Percentiles rank a stretch among this genome's conserved stretches.
These are phyloP conservation scores for Cynara cardunculus DNA, from an alignment of 129 eudicot species.

Conservation along the genomic window DNA sequence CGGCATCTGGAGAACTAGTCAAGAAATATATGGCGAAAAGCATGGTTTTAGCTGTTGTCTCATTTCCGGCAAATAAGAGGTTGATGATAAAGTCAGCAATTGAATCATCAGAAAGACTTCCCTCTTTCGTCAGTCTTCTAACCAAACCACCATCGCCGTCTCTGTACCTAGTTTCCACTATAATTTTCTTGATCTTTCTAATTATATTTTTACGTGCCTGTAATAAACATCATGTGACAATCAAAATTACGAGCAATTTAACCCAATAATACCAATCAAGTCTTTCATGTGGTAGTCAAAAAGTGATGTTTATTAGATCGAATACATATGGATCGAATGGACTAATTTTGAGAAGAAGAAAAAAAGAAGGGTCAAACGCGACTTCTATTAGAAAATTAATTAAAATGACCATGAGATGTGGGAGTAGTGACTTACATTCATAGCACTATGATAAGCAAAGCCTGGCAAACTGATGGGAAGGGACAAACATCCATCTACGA, in stretches of 20 bases:
- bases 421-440: constrained; percentile 49
- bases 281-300: no score
- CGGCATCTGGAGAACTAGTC: constrained; percentile 54
- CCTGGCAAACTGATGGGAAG: constrained; percentile 74
- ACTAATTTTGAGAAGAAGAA: background rate
- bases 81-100: constrained; percentile 72
- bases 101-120: constrained; percentile 57
- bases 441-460: constrained; percentile 64
- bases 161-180: constrained; percentile 22
- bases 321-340: background rate
- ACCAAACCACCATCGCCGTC: constrained; percentile 50
- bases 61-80: constrained; percentile 78
- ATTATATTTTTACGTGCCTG: constrained; percentile 74
- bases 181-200: constrained; percentile 46
- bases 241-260: background rate
- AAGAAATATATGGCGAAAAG: constrained; percentile 73
- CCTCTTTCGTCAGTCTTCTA: constrained; percentile 58
- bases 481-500: constrained; percentile 79
- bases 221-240: background rate
- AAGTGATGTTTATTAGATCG: background rate
- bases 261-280: no score
- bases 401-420: background rate
- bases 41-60: constrained; percentile 86
- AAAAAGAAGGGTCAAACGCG: background rate
- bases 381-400: no score